Conservation (phyloP, 1,284 basidiomycete genomes). For the Sanguinoderma infundibulare region DNA sequence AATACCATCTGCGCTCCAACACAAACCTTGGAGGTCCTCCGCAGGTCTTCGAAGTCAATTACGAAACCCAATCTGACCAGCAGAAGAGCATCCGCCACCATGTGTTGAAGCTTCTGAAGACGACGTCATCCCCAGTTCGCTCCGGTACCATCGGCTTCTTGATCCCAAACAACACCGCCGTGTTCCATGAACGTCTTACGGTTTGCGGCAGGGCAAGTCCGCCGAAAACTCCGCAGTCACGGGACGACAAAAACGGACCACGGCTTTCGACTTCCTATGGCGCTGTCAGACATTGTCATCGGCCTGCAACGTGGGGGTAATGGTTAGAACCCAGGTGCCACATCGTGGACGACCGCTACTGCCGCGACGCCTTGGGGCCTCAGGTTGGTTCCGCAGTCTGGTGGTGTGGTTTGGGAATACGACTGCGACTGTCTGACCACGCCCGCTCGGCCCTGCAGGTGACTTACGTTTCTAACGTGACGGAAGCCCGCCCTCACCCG, state of each 20-base stretch:
- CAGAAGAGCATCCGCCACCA: neutral
- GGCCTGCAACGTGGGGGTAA: neutral
- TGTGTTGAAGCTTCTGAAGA: neutral
- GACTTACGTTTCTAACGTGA: neutral
- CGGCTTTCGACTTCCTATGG: neutral
- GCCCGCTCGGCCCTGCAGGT: neutral
- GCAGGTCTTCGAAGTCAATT: neutral
- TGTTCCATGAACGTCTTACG: neutral
- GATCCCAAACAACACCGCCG: neutral
- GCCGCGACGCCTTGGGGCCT: neutral
- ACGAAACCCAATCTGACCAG: neutral
- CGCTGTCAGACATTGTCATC: neutral
- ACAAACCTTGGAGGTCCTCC: neutral
- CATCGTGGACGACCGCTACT: neutral
- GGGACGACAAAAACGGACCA: neutral
- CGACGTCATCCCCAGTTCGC: neutral
- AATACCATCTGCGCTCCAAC: neutral
- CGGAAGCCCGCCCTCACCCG: neutral
- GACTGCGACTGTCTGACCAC: neutral
- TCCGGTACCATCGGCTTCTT: constrained; percentile 1
- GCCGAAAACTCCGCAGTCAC: neutral
- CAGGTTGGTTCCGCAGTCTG: neutral
- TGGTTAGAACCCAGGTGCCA: neutral
- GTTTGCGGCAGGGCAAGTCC: neutral
- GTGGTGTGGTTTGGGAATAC: no score